A percentile compares a stretch with the other conserved stretches of the same genome.
Conservation (phyloP, 2,329 filamentous ascomycete genomes). For the Stylonectria norvegica region DNA sequence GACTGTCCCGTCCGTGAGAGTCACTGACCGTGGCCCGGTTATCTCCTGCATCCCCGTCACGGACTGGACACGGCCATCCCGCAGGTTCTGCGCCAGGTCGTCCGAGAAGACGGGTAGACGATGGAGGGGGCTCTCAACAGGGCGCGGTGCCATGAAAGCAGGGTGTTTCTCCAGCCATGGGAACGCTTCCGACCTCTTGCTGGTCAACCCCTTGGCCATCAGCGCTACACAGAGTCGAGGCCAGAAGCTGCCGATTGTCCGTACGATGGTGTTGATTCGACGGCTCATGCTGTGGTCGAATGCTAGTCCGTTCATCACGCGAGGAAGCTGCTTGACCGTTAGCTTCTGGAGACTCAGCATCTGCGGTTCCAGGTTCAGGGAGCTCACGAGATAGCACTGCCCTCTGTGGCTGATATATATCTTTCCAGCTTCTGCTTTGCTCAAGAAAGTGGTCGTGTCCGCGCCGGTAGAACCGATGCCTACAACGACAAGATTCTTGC, state of each 20-base stretch:
- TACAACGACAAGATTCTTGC: conserved; percentile 44
- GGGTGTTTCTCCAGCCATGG: conserved; percentile 16
- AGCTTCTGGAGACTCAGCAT: neutral
- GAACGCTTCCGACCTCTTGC: conserved; percentile 17
- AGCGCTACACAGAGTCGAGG: conserved; percentile 11
- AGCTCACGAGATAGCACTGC: conserved; percentile 24
- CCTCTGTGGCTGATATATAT: conserved; percentile 43
- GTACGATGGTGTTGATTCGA: conserved; percentile 21
- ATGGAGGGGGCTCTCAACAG: conserved; percentile 18
- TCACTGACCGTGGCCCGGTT: conserved; percentile 27
- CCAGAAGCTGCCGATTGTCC: conserved; percentile 10
- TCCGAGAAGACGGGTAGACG: conserved; percentile 29
- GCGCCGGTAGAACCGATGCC: conserved; percentile 40
- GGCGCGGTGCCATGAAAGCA: conserved; percentile 12
- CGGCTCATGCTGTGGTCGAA: conserved; percentile 33
- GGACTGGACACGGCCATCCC: conserved; percentile 24
- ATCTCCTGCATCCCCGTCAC: conserved; percentile 28
- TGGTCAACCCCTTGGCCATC: conserved; percentile 18
- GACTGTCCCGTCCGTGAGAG: conserved; percentile 28
- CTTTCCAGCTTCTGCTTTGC: conserved; percentile 31
- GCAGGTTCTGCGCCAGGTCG: conserved; percentile 27
- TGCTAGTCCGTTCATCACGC: conserved; percentile 31
- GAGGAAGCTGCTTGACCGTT: conserved; percentile 21
- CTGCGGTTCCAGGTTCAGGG: too few species aligned
- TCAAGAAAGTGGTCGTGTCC: conserved; percentile 30